Conservation (phyloP, 192 early-diverging fungal genomes). For the Backusella parvicylindrica region DNA sequence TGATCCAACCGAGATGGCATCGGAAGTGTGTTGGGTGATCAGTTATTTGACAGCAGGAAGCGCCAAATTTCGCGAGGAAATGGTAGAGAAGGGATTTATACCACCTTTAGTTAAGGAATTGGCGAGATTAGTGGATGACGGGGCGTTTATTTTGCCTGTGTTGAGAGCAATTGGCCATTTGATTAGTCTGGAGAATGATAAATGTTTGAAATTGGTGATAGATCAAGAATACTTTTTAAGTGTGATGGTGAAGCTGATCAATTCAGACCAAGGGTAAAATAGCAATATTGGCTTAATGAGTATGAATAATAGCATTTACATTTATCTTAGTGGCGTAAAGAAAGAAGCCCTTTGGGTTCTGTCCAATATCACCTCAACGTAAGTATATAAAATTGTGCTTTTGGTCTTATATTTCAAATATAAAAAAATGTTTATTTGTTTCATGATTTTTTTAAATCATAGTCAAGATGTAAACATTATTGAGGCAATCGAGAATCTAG, state of each 20-base stretch:
- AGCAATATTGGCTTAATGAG: too few relatives aligned
- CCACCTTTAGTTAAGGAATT: constrained; percentile 22
- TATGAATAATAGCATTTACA: too few relatives aligned
- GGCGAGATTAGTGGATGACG: constrained; percentile 21
- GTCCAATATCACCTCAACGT: constrained; percentile 61
- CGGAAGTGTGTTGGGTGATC: constrained; percentile 66
- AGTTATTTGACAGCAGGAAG: constrained; percentile 56
- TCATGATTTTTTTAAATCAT: neutral
- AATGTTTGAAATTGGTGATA: constrained; percentile 30
- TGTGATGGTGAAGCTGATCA: constrained; percentile 36
- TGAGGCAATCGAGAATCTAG: constrained; percentile 45
- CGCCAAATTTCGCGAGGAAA: constrained; percentile 40
- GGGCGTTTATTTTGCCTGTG: constrained; percentile 48
- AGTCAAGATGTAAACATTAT: constrained; percentile 34
- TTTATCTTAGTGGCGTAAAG: constrained; percentile 59
- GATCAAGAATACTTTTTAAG: constrained; percentile 43
- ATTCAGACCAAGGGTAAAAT: constrained; percentile 50
- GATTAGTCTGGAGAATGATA: constrained; percentile 54
- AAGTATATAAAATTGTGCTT: neutral
- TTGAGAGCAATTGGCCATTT: constrained; percentile 66
- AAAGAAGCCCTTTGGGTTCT: constrained; percentile 71
- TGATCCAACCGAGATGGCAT: constrained; percentile 37
- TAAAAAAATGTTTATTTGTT: too few relatives aligned
- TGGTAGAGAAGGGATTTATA: constrained; percentile 36
- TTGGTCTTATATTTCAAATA: too few relatives aligned